These are phyloP conservation scores for Capsicum rhomboideum DNA, from an alignment of 257 asterid genomes.

Conservation along the genomic window DNA sequence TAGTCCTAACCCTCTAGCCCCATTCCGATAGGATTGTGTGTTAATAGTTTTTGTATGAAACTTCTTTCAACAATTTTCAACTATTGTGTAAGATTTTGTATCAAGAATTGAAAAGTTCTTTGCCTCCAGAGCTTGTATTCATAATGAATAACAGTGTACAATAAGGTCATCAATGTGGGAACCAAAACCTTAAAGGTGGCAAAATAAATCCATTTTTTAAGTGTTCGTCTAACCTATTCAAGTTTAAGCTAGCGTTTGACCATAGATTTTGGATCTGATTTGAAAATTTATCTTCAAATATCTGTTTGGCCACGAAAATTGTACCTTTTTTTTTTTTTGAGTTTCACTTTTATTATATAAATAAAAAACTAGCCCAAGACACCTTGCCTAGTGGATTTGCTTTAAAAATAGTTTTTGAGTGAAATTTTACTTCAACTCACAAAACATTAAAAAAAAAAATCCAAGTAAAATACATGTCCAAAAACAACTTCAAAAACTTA, in stretches of 20 bases:
- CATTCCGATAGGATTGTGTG: conserved; percentile 45
- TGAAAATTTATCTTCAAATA: neutral
- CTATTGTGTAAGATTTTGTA: neutral
- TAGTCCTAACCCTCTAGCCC: conserved; percentile 59
- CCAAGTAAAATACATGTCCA: too few species aligned
- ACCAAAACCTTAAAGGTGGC: neutral
- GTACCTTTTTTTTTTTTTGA: too few species aligned
- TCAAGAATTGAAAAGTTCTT: neutral
- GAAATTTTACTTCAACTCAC: too few species aligned
- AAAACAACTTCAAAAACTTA: too few species aligned
- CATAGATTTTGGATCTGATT: neutral
- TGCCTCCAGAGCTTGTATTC: neutral
- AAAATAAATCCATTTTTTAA: neutral
- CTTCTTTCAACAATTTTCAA: neutral
- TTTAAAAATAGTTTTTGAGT: too few species aligned
- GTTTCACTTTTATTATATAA: too few species aligned
- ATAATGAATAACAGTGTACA: neutral
- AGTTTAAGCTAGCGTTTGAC: neutral
- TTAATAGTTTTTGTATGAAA: conserved; percentile 11
- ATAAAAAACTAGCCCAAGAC: too few species aligned
- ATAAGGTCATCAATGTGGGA: neutral
- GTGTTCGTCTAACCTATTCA: neutral
- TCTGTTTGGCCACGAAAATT: too few species aligned
- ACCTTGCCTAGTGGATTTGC: too few species aligned
- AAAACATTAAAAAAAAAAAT: too few species aligned